Conservation (phyloP, 495 filamentous ascomycete genomes). For the Trichoderma orchidacearum region DNA sequence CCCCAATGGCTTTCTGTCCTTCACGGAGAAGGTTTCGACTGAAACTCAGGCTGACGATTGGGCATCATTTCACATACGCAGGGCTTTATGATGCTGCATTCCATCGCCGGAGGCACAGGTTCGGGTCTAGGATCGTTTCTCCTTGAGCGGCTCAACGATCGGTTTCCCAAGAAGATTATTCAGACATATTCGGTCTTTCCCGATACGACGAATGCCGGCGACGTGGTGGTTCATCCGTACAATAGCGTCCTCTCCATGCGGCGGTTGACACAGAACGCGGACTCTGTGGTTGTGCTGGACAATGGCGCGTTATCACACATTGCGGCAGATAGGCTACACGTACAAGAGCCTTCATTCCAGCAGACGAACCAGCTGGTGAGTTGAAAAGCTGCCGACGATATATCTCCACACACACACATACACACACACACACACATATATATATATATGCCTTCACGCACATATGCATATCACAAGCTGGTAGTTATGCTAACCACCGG, state of each 20-base stretch:
- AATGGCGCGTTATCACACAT: slow-evolving; percentile 91
- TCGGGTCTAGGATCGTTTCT: slow-evolving; percentile 90
- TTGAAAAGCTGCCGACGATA: slow-evolving; percentile 1
- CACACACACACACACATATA: too few relatives aligned
- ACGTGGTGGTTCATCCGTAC: slow-evolving; percentile 96
- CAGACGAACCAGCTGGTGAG: slow-evolving; percentile 89
- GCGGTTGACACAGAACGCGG: slow-evolving; percentile 84
- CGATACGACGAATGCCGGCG: slow-evolving; percentile 65
- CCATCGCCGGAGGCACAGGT: slow-evolving; percentile 92
- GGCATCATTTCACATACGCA: slow-evolving; percentile 13
- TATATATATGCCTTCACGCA: too few relatives aligned
- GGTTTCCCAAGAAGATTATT: slow-evolving; percentile 97
- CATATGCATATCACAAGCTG: background rate
- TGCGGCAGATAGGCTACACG: slow-evolving; percentile 84
- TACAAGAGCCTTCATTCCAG: slow-evolving; percentile 86
- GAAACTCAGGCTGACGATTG: background rate
- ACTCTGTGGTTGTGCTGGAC: slow-evolving; percentile 95
- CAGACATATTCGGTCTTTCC: slow-evolving; percentile 99
- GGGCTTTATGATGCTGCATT: slow-evolving; percentile 97
- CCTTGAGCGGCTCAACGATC: slow-evolving; percentile 90
- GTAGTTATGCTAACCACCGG: background rate
- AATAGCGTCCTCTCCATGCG: slow-evolving; percentile 91
- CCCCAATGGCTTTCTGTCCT: background rate
- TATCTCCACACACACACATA: too few relatives aligned
- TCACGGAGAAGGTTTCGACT: too few relatives aligned